Base-by-base conservation (phyloP, 1,284 basidiomycete species). In the Naganishia sp. region DNA sequence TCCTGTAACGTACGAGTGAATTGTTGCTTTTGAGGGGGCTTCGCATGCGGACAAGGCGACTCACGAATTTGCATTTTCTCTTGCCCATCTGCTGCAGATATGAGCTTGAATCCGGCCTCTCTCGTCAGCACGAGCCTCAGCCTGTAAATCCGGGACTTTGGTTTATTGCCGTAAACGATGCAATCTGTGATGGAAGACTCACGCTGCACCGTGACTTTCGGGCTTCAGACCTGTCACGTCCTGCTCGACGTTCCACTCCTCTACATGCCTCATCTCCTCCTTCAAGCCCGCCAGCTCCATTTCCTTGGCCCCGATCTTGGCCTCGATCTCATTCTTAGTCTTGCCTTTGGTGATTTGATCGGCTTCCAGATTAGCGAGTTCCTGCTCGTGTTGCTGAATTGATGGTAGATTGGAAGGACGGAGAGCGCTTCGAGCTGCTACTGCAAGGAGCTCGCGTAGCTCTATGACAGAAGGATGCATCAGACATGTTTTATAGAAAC, bases 161-260 rank as follows among this genome's bases (percentile, higher is more conserved):
- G 25, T 52, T 32, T 7, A 32, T 18, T 25, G 50, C 10, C 18
- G 3, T 7, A 3, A 15, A 46, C 0, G 6, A 9, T 7, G 45
- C 7, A 46, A 46, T 39, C 7, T 15, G 7, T 9, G 2, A 46
- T 18, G 5, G 6, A 13, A 9, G 7, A 61, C 57, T 61, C 28
- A 61, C 57, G 57, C 57, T 61, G 57, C 32, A 2, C 57, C 57
- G 32, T 61, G 57, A 42, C 47, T 51, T 28, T 61, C 57, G 1
- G 57, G 57, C 39, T 61, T 61, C n/a, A 61, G 49, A 28, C 57
- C 52, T 39, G 52, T 63, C 18, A 52, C 61, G 21, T 63, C 61
- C 52, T 63, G 50, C 51, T 63, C 61, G 10, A 63, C 51, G 45
- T 63, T 54, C 61, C 61, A 63, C 17, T 54, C 61, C 15, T 63